Evolutionary conservation across 805 yeast species (phyloP), one percentile per base, ranked within the genome.

Genomic region (Barnettozyma californica): DNA sequence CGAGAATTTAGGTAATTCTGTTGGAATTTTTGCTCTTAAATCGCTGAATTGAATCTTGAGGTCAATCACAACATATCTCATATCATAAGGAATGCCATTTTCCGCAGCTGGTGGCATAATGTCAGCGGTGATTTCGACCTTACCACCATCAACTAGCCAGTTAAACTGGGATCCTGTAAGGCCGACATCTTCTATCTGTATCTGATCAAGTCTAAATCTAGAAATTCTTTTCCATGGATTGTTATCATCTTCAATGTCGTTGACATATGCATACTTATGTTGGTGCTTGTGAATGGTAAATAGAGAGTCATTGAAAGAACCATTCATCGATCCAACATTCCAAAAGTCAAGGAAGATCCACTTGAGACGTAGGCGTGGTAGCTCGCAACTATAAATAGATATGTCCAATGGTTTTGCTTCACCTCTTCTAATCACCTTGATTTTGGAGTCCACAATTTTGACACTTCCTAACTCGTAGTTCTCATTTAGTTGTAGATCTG

Each of bases 221-320:
- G 80, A 74, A 20, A 76, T 71, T 50, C 73, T 72, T 47, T 76
- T 76, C 77, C 78, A 77, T 10, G 77, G 74, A 9, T 65, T 57
- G 19, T 65, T 53, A 43, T 70, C 71, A 27, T 64, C 65, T 23
- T 63, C 63, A 31, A 67, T 54, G 47, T 68, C 71, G 34, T 62
- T 65, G 29, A 75, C 70, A 52, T 73, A 73, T 0, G 79, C 77
- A 51, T 74, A 65, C 47, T 76, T 75, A 51, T 77, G 75, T 59
- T 85, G 92, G 56, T 86, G 77, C 60, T 84, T 84, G 57, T 86
- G 94, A 20, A 87, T 74, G 0, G 90, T 84, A 66, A 86, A 85
- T 64, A 87, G 70, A 1, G 94, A 80, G 46, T 84, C 84, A 58
- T 85, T 84, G 13, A 86, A 71, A 0, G 91, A 79, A 0, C 95